Conservation (phyloP, 768 basidiomycete species). For the Suillus subaureus region DNA sequence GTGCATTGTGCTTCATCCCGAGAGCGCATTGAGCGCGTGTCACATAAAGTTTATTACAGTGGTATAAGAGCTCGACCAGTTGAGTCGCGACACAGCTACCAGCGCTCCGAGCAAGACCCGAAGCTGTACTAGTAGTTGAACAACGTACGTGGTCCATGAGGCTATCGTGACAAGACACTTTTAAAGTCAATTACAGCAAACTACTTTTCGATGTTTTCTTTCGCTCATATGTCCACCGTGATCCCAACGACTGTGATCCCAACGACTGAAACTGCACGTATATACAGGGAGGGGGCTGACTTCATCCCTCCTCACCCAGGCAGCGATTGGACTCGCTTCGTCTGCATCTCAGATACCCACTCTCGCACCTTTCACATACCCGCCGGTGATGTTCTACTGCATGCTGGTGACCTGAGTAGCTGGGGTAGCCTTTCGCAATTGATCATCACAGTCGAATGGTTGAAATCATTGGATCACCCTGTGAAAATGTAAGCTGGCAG, state of each 20-base stretch:
- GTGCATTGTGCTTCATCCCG: too few species aligned
- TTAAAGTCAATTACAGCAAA: neutral
- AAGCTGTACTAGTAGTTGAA: neutral
- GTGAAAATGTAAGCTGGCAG: slow-evolving; percentile 53
- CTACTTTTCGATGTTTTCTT: neutral
- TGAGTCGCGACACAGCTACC: neutral
- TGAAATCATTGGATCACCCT: slow-evolving; percentile 55
- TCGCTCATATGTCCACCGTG: neutral
- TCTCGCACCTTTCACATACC: slow-evolving; percentile 48
- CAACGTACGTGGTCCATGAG: neutral
- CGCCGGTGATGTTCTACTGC: slow-evolving; percentile 64
- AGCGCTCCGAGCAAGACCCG: neutral
- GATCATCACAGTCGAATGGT: slow-evolving; percentile 56
- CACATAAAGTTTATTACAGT: too few species aligned
- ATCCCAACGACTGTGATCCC: neutral
- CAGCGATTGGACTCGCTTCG: slow-evolving; percentile 35
- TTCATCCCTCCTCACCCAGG: slow-evolving; percentile 33
- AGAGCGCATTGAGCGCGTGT: too few species aligned
- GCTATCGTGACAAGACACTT: neutral
- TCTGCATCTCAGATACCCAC: slow-evolving; percentile 39
- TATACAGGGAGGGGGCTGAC: slow-evolving; percentile 10
- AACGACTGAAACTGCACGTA: neutral
- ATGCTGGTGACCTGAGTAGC: slow-evolving; percentile 65
- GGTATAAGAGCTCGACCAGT: too few species aligned
- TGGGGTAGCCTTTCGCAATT: slow-evolving; percentile 49